phyloP scores from a whole-genome alignment of 768 basidiomycete genomes.

The Hortiboletus flavorubellus region DNA sequence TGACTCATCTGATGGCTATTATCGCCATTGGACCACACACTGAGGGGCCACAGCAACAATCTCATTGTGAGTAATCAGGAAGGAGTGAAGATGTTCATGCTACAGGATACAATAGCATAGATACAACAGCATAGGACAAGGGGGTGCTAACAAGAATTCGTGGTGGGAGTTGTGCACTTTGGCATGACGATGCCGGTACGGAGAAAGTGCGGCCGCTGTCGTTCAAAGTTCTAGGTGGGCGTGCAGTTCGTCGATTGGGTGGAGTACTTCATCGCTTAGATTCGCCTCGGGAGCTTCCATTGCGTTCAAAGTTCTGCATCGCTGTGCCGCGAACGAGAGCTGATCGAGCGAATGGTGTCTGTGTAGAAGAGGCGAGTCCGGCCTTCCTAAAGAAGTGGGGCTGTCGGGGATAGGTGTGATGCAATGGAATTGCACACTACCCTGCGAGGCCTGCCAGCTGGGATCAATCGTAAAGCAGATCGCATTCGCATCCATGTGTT shows the following conservation, averaged over 20 bases:
- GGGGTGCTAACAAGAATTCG: slow-evolving; percentile 1
- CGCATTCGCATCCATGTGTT: slow-evolving; percentile 17
- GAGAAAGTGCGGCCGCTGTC: background rate
- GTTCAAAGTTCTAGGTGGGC: slow-evolving; percentile 17
- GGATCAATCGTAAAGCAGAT: slow-evolving; percentile 32
- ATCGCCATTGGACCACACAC: background rate
- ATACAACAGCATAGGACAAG: background rate
- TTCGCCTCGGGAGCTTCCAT: background rate
- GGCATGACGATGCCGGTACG: background rate
- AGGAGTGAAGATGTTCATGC: background rate
- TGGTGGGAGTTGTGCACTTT: background rate
- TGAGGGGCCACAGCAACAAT: background rate
- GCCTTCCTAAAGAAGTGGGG: slow-evolving; percentile 5
- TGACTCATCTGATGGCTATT: slow-evolving; percentile 12
- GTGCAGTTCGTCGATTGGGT: slow-evolving; percentile 25
- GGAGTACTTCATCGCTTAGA: background rate
- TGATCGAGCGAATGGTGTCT: slow-evolving; percentile 21
- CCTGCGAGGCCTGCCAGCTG: slow-evolving; percentile 19
- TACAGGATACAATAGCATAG: background rate
- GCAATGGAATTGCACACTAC: slow-evolving; percentile 17
- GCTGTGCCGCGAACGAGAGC: slow-evolving; percentile 6
- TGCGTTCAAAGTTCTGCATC: background rate
- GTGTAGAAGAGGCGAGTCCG: slow-evolving; percentile 25
- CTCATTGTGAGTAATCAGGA: slow-evolving; percentile 7
- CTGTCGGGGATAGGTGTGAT: slow-evolving; percentile 26